Base-by-base conservation (phyloP, 2,329 filamentous ascomycete species). In the Epichloe baconii region DNA sequence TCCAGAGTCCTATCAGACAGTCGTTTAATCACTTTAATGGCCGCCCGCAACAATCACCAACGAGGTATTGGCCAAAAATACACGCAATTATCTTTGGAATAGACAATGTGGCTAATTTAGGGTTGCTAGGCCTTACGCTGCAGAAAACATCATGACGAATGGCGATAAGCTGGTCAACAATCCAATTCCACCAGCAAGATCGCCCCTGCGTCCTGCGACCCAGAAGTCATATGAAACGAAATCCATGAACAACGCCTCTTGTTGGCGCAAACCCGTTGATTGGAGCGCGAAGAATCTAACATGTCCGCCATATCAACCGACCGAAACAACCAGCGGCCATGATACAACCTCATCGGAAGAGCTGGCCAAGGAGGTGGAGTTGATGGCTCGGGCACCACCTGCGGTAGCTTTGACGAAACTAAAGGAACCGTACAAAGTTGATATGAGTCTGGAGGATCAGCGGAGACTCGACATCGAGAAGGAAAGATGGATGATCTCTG, bases 401-500 rank as follows among this genome's bases (percentile, higher is more conserved):
- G 21, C 47, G 5, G 44, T 52, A 17, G 55, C 51, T 11, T 47
- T 62, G 15, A 45, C 53, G 14, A 53, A 52, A 21, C 48, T 62
- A 12, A 50, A 58, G 37, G 19, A 53, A 17, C 37, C 58, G 5
- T 49, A 46, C 26, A 36, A 44, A 11, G 26, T 41, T 17, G 34
- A 10, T 12, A 12, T 45, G 17, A 43, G 26, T 8, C n/a, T 44
- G 1, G 52, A 53, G 5, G 42, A 50, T n/a, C 41, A 44, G 11
- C 17, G 23, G 8, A 34, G 44, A 37, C 47, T 54, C 65, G 76
- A 41, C 11, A 44, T 49, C 11, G 51, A 59, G 31, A 53, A 53
- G 11, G 53, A 50, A 40, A 55, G 55, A 23, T 83, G 79, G 79
- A 75, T 88, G 67, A 68, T 83, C 36, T 80, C 75, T 31, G 73